Evolutionary conservation across 1,284 basidiomycete species (phyloP).

Genomic region (Boletus calvinii): DNA sequence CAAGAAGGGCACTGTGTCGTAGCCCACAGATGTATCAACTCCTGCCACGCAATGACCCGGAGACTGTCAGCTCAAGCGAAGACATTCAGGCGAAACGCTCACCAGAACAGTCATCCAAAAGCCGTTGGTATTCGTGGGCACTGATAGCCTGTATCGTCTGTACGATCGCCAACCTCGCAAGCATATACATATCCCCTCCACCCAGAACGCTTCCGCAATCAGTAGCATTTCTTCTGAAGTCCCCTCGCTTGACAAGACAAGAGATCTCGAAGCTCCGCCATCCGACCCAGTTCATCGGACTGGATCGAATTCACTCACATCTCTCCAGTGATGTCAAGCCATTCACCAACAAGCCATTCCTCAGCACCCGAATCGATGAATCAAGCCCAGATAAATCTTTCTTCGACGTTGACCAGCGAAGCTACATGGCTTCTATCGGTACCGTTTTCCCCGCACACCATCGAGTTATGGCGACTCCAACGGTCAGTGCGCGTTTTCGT

Average conservation of each 20-base stretch:
- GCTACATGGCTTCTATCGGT: not conserved
- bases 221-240: conserved; percentile 5
- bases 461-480: conserved; percentile 3
- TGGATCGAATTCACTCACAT: conserved; percentile 7
- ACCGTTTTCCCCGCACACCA: conserved; percentile 2
- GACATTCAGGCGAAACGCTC: not conserved
- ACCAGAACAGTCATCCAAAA: not conserved
- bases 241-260: conserved; percentile 6
- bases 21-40: conserved; percentile 5
- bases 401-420: conserved; percentile 3
- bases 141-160: conserved; percentile 5
- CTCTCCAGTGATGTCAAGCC: conserved; percentile 3
- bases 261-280: conserved; percentile 6
- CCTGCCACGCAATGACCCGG: conserved; percentile 9
- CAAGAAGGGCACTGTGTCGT: not conserved
- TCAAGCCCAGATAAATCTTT: conserved; percentile 3
- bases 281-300: conserved; percentile 9
- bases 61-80: not conserved
- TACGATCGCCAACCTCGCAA: conserved; percentile 8
- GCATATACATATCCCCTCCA: conserved; percentile 5
- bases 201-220: conserved; percentile 1
- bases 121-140: not conserved
- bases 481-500: not conserved
- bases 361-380: conserved; percentile 5
- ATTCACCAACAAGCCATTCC: conserved; percentile 11